phyloP scores from a whole-genome alignment of 2,329 filamentous ascomycete genomes.

The Aspergillus viridinutans region DNA sequence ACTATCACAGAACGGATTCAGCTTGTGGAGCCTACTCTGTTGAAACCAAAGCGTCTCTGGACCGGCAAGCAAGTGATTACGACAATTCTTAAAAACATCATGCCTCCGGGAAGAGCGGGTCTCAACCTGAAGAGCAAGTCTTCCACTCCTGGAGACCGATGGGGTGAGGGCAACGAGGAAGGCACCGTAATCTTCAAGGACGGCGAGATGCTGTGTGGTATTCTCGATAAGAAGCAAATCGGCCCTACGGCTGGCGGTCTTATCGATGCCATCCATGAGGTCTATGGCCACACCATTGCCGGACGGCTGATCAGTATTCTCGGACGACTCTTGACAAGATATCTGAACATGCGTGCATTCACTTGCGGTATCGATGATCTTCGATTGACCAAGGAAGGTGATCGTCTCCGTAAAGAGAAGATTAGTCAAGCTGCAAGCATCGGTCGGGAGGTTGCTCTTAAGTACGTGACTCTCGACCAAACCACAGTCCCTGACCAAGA shows the following conservation, averaged over 20 bases:
- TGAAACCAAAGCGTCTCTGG: constrained; percentile 80
- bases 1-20: constrained; percentile 78
- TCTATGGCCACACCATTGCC: constrained; percentile 82
- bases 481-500: constrained; percentile 60
- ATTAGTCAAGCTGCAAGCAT: constrained; percentile 64
- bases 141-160: constrained; percentile 71
- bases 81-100: constrained; percentile 88
- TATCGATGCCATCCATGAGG: constrained; percentile 87
- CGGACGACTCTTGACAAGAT: constrained; percentile 81
- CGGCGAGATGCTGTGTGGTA: constrained; percentile 82
- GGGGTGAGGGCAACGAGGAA: constrained; percentile 70
- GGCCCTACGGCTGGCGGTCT: constrained; percentile 82
- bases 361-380: constrained; percentile 97
- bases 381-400: constrained; percentile 74
- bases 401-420: constrained; percentile 64
- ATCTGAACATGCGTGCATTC: constrained; percentile 90
- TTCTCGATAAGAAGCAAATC: constrained; percentile 93
- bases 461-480: constrained; percentile 79
- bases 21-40: constrained; percentile 72
- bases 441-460: constrained; percentile 74
- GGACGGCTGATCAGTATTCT: constrained; percentile 85
- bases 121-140: constrained; percentile 76
- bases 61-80: constrained; percentile 95
- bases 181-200: constrained; percentile 75
- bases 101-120: constrained; percentile 68